Conservation (phyloP, 345 rosid genomes). For the Eucalyptus polyanthemos region DNA sequence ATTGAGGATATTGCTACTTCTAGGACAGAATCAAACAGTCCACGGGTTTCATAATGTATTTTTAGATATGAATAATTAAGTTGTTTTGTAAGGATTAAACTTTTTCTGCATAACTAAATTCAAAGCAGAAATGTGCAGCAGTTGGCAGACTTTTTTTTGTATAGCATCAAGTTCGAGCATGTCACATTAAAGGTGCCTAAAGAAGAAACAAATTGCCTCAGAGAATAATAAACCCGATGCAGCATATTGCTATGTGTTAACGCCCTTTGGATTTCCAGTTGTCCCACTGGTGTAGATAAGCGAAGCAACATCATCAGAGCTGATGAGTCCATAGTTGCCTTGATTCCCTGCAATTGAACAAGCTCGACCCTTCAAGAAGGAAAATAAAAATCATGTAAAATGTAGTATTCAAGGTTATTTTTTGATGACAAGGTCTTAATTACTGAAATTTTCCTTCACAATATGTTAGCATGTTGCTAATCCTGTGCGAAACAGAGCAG, state of each 20-base stretch:
- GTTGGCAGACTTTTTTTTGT: neutral
- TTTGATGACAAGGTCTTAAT: neutral
- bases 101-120: neutral
- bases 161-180: neutral
- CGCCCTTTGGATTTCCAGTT: constrained; percentile 91
- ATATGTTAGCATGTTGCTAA: neutral
- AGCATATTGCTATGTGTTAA: constrained; percentile 82
- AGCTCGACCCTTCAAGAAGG: neutral
- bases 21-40: neutral
- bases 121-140: neutral
- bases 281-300: constrained; percentile 89
- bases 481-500: neutral
- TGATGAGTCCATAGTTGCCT: constrained; percentile 35
- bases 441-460: neutral
- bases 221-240: constrained; percentile 53
- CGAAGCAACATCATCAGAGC: constrained; percentile 60
- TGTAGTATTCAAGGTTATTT: neutral
- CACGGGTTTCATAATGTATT: neutral
- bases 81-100: neutral
- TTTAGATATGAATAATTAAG: neutral
- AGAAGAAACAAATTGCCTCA: neutral
- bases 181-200: neutral
- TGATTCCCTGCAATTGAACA: constrained; percentile 24
- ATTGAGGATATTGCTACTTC: neutral
- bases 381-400: neutral